Evolutionary conservation across 805 yeast species (phyloP).

Genomic region (Candida corydali): DNA sequence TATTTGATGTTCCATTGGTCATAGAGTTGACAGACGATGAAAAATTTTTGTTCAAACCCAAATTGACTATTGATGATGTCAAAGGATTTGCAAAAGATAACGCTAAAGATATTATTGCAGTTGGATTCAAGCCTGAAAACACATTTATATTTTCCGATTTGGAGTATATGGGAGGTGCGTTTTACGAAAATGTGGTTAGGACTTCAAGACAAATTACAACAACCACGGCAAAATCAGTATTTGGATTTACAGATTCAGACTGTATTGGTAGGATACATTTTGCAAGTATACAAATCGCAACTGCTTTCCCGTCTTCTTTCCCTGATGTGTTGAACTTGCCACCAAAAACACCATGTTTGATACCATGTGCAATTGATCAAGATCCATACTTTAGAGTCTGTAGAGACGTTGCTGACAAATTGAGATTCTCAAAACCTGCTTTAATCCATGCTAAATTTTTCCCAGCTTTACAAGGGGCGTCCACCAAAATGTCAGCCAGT

Average conservation of each 20-base stretch:
- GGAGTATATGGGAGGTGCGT: conserved; percentile 87
- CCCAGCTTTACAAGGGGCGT: conserved; percentile 97
- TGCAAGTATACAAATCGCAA: conserved; percentile 93
- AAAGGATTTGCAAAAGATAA: conserved; percentile 75
- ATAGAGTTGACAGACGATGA: conserved; percentile 96
- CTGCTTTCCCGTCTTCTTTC: conserved; percentile 94
- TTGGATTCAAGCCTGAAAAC: conserved; percentile 91
- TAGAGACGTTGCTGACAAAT: conserved; percentile 94
- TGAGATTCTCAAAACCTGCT: conserved; percentile 86
- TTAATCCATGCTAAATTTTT: conserved; percentile 91
- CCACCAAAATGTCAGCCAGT: conserved; percentile 95
- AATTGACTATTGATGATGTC: conserved; percentile 84
- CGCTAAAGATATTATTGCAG: conserved; percentile 88
- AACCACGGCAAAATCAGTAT: conserved; percentile 95
- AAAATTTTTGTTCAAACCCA: conserved; percentile 89
- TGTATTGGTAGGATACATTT: conserved; percentile 93
- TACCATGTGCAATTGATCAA: conserved; percentile 99
- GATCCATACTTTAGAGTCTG: conserved; percentile 98
- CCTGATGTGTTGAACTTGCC: conserved; percentile 88
- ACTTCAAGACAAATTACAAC: conserved; percentile 93
- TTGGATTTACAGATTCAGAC: conserved; percentile 93
- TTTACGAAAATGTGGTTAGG: conserved; percentile 91
- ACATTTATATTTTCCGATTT: conserved; percentile 94
- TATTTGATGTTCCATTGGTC: conserved; percentile 92
- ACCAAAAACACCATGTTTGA: conserved; percentile 88